A percentile compares a stretch with the other conserved stretches of the same genome.
Evolutionary conservation across 306 rosid species (phyloP).

Genomic region (Alnus glutinosa): DNA sequence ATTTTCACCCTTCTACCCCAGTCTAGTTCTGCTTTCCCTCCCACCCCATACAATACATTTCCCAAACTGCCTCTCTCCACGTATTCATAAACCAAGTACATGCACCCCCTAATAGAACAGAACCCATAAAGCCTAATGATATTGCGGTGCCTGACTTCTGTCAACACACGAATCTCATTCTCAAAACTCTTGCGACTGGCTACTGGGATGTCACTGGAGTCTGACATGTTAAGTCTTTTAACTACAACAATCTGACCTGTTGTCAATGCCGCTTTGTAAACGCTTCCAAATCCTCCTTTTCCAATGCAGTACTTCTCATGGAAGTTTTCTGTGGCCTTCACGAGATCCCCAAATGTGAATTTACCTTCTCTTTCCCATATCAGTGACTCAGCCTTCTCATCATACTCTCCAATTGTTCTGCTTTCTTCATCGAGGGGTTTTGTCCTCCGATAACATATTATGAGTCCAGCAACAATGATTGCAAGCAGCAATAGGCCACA

Average conservation of each 20-base stretch:
- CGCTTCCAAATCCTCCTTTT: constrained; percentile 75
- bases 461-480: constrained; percentile 20
- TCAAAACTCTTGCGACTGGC: constrained; percentile 46
- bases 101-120: constrained; percentile 43
- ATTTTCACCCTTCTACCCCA: constrained; percentile 59
- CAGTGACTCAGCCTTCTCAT: constrained; percentile 6
- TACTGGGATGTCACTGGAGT: constrained; percentile 44
- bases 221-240: constrained; percentile 44
- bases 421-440: constrained; percentile 33
- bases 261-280: constrained; percentile 47
- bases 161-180: constrained; percentile 60
- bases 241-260: constrained; percentile 58
- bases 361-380: constrained; percentile 44
- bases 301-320: constrained; percentile 61
- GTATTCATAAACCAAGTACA: constrained; percentile 65
- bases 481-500: constrained; percentile 32
- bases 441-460: background rate
- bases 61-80: constrained; percentile 53
- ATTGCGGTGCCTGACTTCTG: constrained; percentile 66
- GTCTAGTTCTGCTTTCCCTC: constrained; percentile 35
- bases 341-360: constrained; percentile 47
- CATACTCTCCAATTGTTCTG: constrained; percentile 8
- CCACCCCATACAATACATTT: constrained; percentile 49
- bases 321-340: constrained; percentile 57
- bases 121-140: constrained; percentile 67